phyloP scores from a whole-genome alignment of 164 flowering plant species.

The Liquidambar formosana region DNA sequence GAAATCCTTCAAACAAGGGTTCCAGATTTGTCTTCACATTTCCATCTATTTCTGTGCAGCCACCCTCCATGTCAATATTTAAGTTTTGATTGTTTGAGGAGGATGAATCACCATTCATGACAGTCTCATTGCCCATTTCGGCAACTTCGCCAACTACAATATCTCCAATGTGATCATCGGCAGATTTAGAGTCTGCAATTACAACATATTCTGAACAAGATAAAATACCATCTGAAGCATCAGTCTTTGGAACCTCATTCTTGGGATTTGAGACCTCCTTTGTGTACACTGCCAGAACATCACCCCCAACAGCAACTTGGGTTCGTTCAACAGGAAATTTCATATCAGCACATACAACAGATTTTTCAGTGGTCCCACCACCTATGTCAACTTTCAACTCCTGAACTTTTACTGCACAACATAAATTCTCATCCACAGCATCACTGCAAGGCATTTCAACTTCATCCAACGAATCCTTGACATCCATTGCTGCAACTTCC shows the following conservation, averaged over 20 bases:
- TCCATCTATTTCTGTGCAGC: background rate
- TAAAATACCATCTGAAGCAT: background rate
- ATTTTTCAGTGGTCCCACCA: background rate
- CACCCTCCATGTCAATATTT: background rate
- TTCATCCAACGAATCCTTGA: constrained; percentile 7
- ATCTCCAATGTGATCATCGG: background rate
- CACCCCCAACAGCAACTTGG: background rate
- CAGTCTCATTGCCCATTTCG: background rate
- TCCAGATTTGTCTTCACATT: background rate
- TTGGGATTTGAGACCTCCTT: background rate
- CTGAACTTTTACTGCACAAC: background rate
- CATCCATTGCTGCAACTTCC: constrained; percentile 10
- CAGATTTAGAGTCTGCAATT: background rate
- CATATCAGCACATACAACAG: background rate
- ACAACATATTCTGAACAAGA: background rate
- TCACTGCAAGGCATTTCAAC: constrained; percentile 6
- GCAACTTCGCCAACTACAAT: too few species aligned
- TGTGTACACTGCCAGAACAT: background rate
- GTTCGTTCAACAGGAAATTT: background rate
- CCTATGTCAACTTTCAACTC: background rate
- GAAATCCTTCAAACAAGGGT: background rate
- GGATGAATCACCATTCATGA: constrained; percentile 2
- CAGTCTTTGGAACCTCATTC: too few species aligned
- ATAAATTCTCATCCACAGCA: constrained; percentile 5
- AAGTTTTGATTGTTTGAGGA: background rate